Evolutionary conservation across 2,329 filamentous ascomycete species (phyloP).

Genomic region (Magnaporthiopsis incrustans): DNA sequence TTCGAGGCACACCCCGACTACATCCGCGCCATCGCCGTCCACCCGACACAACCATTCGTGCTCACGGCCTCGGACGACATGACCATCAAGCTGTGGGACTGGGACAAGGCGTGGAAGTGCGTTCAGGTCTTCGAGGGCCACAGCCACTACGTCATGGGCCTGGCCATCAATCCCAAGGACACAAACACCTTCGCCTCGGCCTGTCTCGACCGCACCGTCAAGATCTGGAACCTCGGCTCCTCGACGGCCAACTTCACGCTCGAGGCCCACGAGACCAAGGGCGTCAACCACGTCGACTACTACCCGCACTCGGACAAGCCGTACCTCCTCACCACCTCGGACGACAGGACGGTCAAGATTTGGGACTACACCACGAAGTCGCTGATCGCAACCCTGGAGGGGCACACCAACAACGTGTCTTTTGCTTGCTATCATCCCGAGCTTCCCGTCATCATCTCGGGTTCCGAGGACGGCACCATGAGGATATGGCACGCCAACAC

Average conservation of each 20-base stretch:
- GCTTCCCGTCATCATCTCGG: slow-evolving; percentile 92
- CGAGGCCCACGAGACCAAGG: slow-evolving; percentile 94
- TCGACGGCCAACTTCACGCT: slow-evolving; percentile 93
- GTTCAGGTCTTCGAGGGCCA: slow-evolving; percentile 96
- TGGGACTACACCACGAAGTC: slow-evolving; percentile 99
- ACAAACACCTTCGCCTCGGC: slow-evolving; percentile 88
- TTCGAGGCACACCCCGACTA: slow-evolving; percentile 99
- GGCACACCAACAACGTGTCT: slow-evolving; percentile 95
- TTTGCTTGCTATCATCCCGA: slow-evolving; percentile 98
- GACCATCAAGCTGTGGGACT: slow-evolving; percentile 98
- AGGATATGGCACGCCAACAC: slow-evolving; percentile 99
- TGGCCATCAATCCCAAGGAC: slow-evolving; percentile 96
- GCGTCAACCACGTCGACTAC: slow-evolving; percentile 96
- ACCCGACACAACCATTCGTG: slow-evolving; percentile 91
- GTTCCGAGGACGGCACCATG: slow-evolving; percentile 93
- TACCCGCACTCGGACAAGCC: slow-evolving; percentile 67
- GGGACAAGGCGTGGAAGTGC: slow-evolving; percentile 98
- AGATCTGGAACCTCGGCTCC: slow-evolving; percentile 68
- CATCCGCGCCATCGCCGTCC: slow-evolving; percentile 91
- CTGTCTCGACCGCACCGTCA: slow-evolving; percentile 92
- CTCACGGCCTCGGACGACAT: slow-evolving; percentile 96
- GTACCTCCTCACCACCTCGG: slow-evolving; percentile 92
- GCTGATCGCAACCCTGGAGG: slow-evolving; percentile 90
- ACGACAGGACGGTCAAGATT: slow-evolving; percentile 93
- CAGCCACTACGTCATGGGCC: slow-evolving; percentile 86